Evolutionary conservation across 2,329 filamentous ascomycete genomes (phyloP).

Genomic region (Podosphaera aphanis): DNA sequence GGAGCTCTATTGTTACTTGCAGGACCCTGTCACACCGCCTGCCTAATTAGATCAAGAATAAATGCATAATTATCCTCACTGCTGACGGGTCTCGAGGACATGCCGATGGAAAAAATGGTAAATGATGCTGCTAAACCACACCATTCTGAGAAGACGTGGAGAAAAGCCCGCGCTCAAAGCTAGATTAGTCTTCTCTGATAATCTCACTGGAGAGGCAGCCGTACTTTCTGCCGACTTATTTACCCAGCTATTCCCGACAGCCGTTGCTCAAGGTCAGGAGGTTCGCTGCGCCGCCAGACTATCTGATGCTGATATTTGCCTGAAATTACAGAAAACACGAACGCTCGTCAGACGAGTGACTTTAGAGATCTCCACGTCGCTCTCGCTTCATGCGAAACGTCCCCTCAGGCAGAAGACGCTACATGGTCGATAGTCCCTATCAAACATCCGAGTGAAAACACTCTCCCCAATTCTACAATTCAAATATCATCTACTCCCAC

Average conservation of each 20-base stretch:
- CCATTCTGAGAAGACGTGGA: conserved; percentile 23
- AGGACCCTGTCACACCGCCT: too few species aligned
- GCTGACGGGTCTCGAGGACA: too few species aligned
- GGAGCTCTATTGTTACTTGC: too few species aligned
- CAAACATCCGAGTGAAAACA: conserved; percentile 26
- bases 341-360: conserved; percentile 8
- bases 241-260: conserved; percentile 50
- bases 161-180: conserved; percentile 60
- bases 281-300: background rate
- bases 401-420: conserved; percentile 30
- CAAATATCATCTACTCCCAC: conserved; percentile 52
- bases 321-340: conserved; percentile 6
- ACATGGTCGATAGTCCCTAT: conserved; percentile 75
- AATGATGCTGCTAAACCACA: background rate
- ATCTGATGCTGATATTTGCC: conserved; percentile 2
- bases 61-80: too few species aligned
- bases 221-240: conserved; percentile 73
- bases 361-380: conserved; percentile 38
- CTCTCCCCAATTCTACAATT: conserved; percentile 52
- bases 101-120: background rate
- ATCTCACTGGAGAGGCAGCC: conserved; percentile 64
- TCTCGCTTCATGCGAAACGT: conserved; percentile 49
- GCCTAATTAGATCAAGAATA: too few species aligned
- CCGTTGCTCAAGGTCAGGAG: conserved; percentile 23
- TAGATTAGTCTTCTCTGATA: conserved; percentile 62